These are phyloP conservation scores for Pleurotus cornucopiae DNA, from an alignment of 768 basidiomycete genomes.

Conservation along the genomic window DNA sequence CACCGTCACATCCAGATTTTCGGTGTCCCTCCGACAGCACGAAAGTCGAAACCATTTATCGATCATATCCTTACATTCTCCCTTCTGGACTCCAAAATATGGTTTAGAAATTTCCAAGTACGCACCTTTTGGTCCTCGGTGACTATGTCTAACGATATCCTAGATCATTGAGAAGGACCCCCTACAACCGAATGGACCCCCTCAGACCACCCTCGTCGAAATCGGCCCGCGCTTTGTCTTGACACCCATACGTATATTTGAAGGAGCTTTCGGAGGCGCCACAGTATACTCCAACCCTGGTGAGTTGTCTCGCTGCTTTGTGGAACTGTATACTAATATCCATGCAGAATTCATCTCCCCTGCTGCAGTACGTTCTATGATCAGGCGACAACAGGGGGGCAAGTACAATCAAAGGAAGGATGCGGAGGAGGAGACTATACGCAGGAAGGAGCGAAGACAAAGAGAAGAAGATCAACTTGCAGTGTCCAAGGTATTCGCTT, in stretches of 20 bases:
- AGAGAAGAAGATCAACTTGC: constrained; percentile 75
- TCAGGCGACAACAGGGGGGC: constrained; percentile 68
- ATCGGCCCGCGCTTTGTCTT: constrained; percentile 97
- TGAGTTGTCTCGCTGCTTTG: constrained; percentile 25
- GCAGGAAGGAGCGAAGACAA: constrained; percentile 60
- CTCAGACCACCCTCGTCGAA: constrained; percentile 86
- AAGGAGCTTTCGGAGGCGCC: constrained; percentile 93
- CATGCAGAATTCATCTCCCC: constrained; percentile 86
- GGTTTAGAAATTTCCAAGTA: constrained; percentile 99
- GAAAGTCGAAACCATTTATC: constrained; percentile 93
- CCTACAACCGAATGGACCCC: constrained; percentile 77
- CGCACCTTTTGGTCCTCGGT: constrained; percentile 14
- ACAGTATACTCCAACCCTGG: constrained; percentile 96
- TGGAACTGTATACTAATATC: background rate
- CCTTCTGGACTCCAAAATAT: constrained; percentile 91
- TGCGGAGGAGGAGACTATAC: constrained; percentile 60
- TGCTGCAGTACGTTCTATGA: constrained; percentile 66
- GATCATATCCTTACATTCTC: constrained; percentile 98
- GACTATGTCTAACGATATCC: constrained; percentile 12
- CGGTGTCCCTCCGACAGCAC: constrained; percentile 86
- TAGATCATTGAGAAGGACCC: constrained; percentile 96
- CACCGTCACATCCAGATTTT: constrained; percentile 63
- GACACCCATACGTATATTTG: constrained; percentile 96
- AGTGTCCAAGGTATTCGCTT: constrained; percentile 88
- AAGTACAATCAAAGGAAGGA: constrained; percentile 84